Evolutionary conservation across 257 asterid genomes (phyloP).

Genomic region (Przewalskia tangutica): DNA sequence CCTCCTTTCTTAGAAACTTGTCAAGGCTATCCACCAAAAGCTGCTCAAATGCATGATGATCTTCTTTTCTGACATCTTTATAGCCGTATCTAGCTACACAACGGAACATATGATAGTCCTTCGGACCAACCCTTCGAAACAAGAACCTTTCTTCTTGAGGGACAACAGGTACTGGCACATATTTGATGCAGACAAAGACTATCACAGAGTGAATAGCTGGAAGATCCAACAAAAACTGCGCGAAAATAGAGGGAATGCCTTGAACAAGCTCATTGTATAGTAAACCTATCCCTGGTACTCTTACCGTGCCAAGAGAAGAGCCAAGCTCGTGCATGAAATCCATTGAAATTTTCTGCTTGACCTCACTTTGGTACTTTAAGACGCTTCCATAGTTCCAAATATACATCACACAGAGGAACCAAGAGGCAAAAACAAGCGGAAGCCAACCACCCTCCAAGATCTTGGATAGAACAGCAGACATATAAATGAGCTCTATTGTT

Average conservation of each 20-base stretch:
- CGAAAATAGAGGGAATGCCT: constrained; percentile 82
- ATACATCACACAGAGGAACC: constrained; percentile 80
- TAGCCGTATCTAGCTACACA: constrained; percentile 93
- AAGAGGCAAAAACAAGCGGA: constrained; percentile 71
- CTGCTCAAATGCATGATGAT: constrained; percentile 77
- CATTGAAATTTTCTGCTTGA: constrained; percentile 69
- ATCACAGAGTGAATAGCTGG: constrained; percentile 87
- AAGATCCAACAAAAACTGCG: constrained; percentile 67
- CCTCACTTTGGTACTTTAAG: constrained; percentile 77
- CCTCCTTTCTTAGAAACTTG: constrained; percentile 65
- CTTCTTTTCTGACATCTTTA: constrained; percentile 82
- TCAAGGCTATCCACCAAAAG: constrained; percentile 78
- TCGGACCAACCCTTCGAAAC: constrained; percentile 78
- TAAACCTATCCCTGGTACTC: constrained; percentile 88
- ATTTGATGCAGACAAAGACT: constrained; percentile 85
- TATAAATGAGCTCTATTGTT: constrained; percentile 56
- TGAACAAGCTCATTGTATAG: constrained; percentile 88
- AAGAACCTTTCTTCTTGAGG: constrained; percentile 86
- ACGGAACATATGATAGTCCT: constrained; percentile 89
- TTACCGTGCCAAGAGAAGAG: constrained; percentile 71
- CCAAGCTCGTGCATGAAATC: constrained; percentile 78
- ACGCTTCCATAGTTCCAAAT: constrained; percentile 93
- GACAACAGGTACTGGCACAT: constrained; percentile 79
- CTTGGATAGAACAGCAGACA: constrained; percentile 81
- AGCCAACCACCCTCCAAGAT: constrained; percentile 96